Percentiles rank a stretch among this genome's conserved stretches.
These are phyloP conservation scores for Bonia amplexicaulis DNA, from an alignment of 176 grass and related monocot genomes.

Conservation along the genomic window DNA sequence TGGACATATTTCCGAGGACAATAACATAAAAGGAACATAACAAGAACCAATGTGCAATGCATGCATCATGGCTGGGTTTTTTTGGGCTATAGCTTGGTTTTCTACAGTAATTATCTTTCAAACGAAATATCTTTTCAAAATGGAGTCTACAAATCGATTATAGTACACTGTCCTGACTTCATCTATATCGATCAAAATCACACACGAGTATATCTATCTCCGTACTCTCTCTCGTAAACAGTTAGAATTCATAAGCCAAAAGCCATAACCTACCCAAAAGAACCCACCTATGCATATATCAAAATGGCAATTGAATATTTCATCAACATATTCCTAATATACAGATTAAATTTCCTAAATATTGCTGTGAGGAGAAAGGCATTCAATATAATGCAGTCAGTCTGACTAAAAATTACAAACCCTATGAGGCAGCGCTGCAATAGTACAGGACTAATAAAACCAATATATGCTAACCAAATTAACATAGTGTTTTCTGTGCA, in stretches of 20 bases:
- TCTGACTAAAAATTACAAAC: not conserved
- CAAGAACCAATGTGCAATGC: not conserved
- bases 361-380: not conserved
- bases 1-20: not conserved
- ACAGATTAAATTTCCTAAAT: not conserved
- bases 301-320: not conserved
- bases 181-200: too few species aligned
- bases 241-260: too few species aligned
- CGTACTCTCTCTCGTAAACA: too few species aligned
- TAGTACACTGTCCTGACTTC: too few species aligned
- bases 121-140: too few species aligned
- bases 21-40: not conserved
- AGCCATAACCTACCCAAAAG: too few species aligned
- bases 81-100: too few species aligned
- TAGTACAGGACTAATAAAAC: not conserved
- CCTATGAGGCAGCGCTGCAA: not conserved
- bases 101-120: too few species aligned
- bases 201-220: too few species aligned
- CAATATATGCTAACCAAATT: not conserved
- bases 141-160: too few species aligned
- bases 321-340: not conserved
- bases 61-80: not conserved
- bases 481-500: not conserved
- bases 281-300: not conserved
- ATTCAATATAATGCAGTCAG: not conserved